Evolutionary conservation across 495 filamentous ascomycete species (phyloP), one percentile per base, ranked within the genome.

Genomic region (Tetracladium marchalianum): DNA sequence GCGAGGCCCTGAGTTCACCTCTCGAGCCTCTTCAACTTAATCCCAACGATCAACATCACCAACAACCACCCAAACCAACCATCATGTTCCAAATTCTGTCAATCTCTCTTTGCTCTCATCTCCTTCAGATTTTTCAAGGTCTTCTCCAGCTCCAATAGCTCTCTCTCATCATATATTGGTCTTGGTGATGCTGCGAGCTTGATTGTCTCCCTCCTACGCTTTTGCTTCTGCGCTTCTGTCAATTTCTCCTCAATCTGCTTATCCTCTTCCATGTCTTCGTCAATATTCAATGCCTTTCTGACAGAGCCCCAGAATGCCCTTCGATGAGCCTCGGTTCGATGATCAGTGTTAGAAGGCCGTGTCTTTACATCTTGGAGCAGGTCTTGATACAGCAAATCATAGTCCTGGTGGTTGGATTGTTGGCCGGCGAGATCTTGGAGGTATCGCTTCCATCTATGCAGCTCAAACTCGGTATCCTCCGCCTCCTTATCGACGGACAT

Each of bases 261-360:
- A n/a, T 24, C 18, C 17, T 27, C 5, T 15, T 36, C 31, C 13
- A 27, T 18, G 8, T 46, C 42, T 5, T 50, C 33, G 0, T 50
- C 43, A 32, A 41, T 12, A 11, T 13, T 31, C 12, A 54, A 24
- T 10, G 42, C n/a, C 13, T 12, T 35, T 19, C 51, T 46, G 12
- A 55, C 40, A n/a, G 45, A 31, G n/a, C 45, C 52, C 52, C 52
- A 55, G 35, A 51, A 55, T 17, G 34, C 32, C 44, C 52, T 38
- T 15, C 40, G 18, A 18, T 48, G 31, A 5, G 47, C 11, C 31
- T 47, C 43, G 6, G 48, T 36, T 40, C 49, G 35, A 22, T 24
- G 27, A 11, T 49, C 39, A 1, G 32, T 4, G 12, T 24, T 18
- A 7, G 31, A 12, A 11, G 16, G 11, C 17, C 33, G 17, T 9